phyloP scores from a whole-genome alignment of 768 basidiomycete species.

The Phallus indusiatus region DNA sequence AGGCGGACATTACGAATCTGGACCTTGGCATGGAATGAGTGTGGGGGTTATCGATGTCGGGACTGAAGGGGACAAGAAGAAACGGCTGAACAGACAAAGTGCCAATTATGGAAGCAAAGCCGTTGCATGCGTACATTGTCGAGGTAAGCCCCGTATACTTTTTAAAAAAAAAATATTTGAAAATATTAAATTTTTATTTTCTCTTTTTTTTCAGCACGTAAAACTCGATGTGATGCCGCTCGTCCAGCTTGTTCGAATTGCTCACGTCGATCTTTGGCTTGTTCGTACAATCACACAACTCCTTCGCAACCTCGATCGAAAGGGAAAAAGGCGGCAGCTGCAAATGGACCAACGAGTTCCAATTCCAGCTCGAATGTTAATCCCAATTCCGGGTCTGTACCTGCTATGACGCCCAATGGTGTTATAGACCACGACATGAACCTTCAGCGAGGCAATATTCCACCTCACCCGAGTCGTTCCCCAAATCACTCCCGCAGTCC shows the following conservation, averaged over 20 bases:
- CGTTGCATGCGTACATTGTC: slow-evolving; percentile 83
- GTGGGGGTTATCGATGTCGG: slow-evolving; percentile 10
- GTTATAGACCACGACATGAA: no score
- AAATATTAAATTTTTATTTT: not conserved
- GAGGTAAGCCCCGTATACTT: slow-evolving; percentile 43
- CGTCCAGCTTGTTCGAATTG: slow-evolving; percentile 81
- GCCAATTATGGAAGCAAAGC: slow-evolving; percentile 75
- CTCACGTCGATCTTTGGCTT: slow-evolving; percentile 61
- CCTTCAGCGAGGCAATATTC: not conserved
- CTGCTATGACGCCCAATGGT: no score
- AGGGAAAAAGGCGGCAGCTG: slow-evolving; percentile 6
- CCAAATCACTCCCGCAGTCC: not conserved
- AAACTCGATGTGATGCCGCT: slow-evolving; percentile 84
- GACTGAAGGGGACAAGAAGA: slow-evolving; percentile 8
- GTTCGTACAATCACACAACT: slow-evolving; percentile 60
- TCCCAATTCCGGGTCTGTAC: no score
- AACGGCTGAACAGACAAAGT: slow-evolving; percentile 32
- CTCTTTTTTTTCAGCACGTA: slow-evolving; percentile 47
- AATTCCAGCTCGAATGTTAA: not conserved
- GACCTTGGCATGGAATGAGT: not conserved
- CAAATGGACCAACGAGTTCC: not conserved
- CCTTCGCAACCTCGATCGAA: slow-evolving; percentile 7
- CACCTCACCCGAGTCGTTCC: not conserved
- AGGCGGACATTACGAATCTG: not conserved
- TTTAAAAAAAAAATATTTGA: slow-evolving; percentile 12